Conservation (phyloP, 1,284 basidiomycete species). For the Rhodotorula glutinis region DNA sequence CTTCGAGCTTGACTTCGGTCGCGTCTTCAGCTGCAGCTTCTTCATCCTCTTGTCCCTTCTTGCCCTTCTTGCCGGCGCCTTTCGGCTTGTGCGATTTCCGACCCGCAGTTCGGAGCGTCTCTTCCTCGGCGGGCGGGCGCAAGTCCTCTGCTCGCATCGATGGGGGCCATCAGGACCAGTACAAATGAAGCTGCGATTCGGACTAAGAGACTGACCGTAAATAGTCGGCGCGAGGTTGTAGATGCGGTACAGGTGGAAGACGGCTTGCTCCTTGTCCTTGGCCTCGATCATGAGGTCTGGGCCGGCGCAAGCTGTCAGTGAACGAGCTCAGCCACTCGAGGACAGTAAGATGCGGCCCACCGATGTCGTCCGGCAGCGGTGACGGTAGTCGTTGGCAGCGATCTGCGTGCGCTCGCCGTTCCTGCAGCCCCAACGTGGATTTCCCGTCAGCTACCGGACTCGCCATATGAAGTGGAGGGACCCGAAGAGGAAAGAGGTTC, state of each 20-base stretch:
- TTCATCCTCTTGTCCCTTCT: slow-evolving; percentile 32
- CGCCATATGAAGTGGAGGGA: no score
- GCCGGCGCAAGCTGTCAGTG: not conserved
- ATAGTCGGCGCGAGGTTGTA: slow-evolving; percentile 68
- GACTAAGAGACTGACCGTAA: slow-evolving; percentile 48
- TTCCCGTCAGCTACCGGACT: no score
- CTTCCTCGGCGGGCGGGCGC: slow-evolving; percentile 51
- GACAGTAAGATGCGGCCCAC: slow-evolving; percentile 34
- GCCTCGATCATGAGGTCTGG: slow-evolving; percentile 87
- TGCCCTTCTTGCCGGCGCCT: slow-evolving; percentile 41
- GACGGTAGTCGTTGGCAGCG: slow-evolving; percentile 65
- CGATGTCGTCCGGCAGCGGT: slow-evolving; percentile 50
- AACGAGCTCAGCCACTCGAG: no score
- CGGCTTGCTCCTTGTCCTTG: slow-evolving; percentile 89
- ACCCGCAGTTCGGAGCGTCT: slow-evolving; percentile 49
- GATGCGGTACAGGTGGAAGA: slow-evolving; percentile 75
- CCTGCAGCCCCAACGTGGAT: no score
- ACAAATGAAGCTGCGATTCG: not conserved
- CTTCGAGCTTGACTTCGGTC: not conserved
- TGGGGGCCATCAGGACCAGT: not conserved
- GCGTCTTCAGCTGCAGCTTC: not conserved
- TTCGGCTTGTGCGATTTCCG: slow-evolving; percentile 48
- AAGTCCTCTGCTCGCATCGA: slow-evolving; percentile 45
- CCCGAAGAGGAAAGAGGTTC: no score
- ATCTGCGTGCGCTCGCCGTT: slow-evolving; percentile 79